Evolutionary conservation across 2,329 filamentous ascomycete species (phyloP), one percentile per base, ranked within the genome.

Genomic region (Ciborinia camelliae): DNA sequence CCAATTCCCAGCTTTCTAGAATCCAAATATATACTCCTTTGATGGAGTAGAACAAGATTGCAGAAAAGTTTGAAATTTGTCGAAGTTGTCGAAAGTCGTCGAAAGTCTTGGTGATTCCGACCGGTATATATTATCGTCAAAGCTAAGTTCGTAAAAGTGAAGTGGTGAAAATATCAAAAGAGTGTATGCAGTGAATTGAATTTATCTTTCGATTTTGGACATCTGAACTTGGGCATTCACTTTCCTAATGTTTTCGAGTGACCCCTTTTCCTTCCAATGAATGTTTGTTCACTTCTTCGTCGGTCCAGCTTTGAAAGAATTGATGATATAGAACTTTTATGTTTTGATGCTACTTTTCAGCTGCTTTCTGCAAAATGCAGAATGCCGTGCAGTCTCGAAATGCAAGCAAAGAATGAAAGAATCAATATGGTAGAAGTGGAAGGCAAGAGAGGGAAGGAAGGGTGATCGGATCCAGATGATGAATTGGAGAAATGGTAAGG

Each of bases 321-420:
- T 47, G 55, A 58, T 37, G 41, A 47, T 45, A 47, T 26, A 4
- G 28, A 39, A 20, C 26, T 43, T 32, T 26, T 8, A 15, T 47
- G 14, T 35, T 23, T 47, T 26, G n/a, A 58, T 35, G 41, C 41
- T 35, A 45, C 48, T 26, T 43, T 62, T 45, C 62, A 58, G 62
- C 52, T 63, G 62, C 62, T 59, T 58, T 50, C 62, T 63, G 62
- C 62, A 48, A 39, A n/a, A 23, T 35, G 52, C 52, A 63, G 52
- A 58, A 26, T 45, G 43, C 43, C 6, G 62, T 63, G 62, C 43
- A 63, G 43, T 59, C 41, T 28, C 62, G 52, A 63, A 63, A 54
- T 32, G 20, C 8, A 32, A 39, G n/a, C 35, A 20, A 60, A 23
- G 59, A 54, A 26, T 53, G 59, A 54, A 62, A 54, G 59, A 54